phyloP scores from a whole-genome alignment of 2,329 filamentous ascomycete genomes.

The Ophiostoma fasciatum region DNA sequence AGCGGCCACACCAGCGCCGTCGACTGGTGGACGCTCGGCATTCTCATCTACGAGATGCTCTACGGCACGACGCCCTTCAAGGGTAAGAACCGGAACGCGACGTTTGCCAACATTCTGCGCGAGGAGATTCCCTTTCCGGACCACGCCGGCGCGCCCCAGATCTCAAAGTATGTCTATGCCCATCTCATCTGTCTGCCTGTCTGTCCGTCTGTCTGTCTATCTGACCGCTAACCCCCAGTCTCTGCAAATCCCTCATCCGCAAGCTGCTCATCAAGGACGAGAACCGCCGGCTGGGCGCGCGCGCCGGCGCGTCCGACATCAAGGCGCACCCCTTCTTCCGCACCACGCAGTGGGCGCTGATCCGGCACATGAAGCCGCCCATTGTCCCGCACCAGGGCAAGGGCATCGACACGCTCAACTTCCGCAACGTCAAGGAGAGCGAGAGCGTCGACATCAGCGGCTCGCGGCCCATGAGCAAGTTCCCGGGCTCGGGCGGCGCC shows the following conservation, averaged over 20 bases:
- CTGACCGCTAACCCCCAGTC: conserved; percentile 31
- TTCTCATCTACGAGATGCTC: conserved; percentile 96
- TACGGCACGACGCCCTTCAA: conserved; percentile 98
- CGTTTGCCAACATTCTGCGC: conserved; percentile 90
- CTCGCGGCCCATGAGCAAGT: conserved; percentile 34
- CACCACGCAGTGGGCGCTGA: conserved; percentile 88
- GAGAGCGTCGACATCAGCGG: conserved; percentile 78
- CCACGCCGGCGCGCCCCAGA: conserved; percentile 64
- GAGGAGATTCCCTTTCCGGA: conserved; percentile 97
- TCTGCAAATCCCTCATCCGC: conserved; percentile 91
- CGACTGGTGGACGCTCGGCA: conserved; percentile 98
- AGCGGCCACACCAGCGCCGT: conserved; percentile 97
- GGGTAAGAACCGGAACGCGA: conserved; percentile 96
- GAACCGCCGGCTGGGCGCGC: conserved; percentile 78
- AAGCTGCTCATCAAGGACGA: conserved; percentile 98
- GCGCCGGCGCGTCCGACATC: conserved; percentile 91
- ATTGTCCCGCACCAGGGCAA: conserved; percentile 87
- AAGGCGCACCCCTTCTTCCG: conserved; percentile 95
- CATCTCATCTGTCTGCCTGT: background rate
- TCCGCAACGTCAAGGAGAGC: conserved; percentile 95
- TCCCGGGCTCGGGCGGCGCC: no score
- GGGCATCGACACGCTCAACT: conserved; percentile 89
- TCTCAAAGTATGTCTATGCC: conserved; percentile 63
- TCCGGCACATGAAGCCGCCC: conserved; percentile 94
- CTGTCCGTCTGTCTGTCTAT: conserved; percentile 1